Percentiles rank a stretch among this genome's conserved stretches.
These are phyloP conservation scores for Gymnopilus junonius DNA, from an alignment of 768 basidiomycete species.

Conservation along the genomic window DNA sequence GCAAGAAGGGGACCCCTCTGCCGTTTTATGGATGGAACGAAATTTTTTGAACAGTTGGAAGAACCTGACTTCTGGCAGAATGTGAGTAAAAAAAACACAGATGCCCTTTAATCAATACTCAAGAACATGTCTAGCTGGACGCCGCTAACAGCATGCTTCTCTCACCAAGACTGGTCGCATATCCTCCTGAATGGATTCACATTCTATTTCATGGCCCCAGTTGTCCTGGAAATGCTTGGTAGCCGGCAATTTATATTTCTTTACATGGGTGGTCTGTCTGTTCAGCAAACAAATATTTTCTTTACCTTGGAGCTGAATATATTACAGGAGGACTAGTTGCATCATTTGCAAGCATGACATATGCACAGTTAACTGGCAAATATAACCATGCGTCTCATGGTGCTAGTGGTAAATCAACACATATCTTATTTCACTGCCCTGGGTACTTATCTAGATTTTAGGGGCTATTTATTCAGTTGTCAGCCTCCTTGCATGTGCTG, in stretches of 20 bases:
- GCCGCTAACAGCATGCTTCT: constrained; percentile 70
- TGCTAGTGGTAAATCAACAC: constrained; percentile 77
- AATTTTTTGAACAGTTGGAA: constrained; percentile 68
- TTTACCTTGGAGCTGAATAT: background rate
- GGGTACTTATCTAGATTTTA: constrained; percentile 26
- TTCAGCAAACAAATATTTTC: constrained; percentile 6
- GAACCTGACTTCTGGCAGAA: constrained; percentile 66
- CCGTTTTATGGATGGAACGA: constrained; percentile 53
- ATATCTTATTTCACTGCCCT: background rate
- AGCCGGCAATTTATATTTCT: constrained; percentile 67
- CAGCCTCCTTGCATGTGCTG: constrained; percentile 74
- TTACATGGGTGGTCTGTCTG: constrained; percentile 74
- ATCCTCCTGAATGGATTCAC: constrained; percentile 80
- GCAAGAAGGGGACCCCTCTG: constrained; percentile 42
- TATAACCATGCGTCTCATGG: constrained; percentile 54
- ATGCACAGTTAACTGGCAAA: constrained; percentile 44
- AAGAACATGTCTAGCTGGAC: constrained; percentile 64
- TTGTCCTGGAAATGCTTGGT: constrained; percentile 66
- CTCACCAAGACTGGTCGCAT: constrained; percentile 63
- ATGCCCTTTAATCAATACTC: background rate
- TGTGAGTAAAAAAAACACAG: constrained; percentile 46
- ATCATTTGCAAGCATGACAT: constrained; percentile 53
- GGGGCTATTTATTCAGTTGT: constrained; percentile 74
- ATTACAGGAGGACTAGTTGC: constrained; percentile 63
- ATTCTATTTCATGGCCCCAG: constrained; percentile 75